phyloP scores from a whole-genome alignment of 768 basidiomycete species.

The Dendrothele bispora region DNA sequence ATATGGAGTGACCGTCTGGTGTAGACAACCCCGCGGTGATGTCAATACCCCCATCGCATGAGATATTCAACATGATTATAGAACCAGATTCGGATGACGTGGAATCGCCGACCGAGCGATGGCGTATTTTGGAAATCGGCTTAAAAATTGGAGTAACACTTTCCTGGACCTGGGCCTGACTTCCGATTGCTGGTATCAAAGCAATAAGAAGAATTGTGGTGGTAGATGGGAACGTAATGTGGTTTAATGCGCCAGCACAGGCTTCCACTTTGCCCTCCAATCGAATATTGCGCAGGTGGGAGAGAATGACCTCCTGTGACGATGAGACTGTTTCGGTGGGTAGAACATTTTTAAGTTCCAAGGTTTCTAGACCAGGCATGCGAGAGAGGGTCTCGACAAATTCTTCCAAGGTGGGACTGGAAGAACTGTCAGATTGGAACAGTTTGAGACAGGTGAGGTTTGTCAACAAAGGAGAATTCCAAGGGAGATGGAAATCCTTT shows the following conservation, averaged over 20 bases:
- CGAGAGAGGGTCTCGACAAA: conserved; percentile 31
- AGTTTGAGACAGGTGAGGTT: conserved; percentile 38
- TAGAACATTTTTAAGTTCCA: conserved; percentile 36
- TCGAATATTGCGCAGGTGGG: conserved; percentile 19
- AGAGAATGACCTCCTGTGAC: conserved; percentile 14
- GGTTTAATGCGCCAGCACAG: conserved; percentile 24
- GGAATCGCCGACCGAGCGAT: too few relatives aligned
- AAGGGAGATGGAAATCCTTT: conserved; percentile 30
- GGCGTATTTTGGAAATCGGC: conserved; percentile 6
- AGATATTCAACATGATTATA: too few relatives aligned
- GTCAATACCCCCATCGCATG: too few relatives aligned
- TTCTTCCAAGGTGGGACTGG: conserved; percentile 28
- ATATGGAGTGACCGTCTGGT: too few relatives aligned
- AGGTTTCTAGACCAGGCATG: conserved; percentile 31
- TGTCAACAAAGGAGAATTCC: conserved; percentile 33
- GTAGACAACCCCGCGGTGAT: too few relatives aligned
- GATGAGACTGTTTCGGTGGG: conserved; percentile 21
- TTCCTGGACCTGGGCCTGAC: conserved; percentile 17
- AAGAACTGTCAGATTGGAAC: conserved; percentile 24
- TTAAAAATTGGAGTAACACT: conserved; percentile 11
- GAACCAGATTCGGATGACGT: too few relatives aligned
- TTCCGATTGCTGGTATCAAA: conserved; percentile 13
- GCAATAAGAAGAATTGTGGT: conserved; percentile 17
- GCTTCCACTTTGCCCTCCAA: conserved; percentile 20
- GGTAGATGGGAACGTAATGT: conserved; percentile 18